Evolutionary conservation across 1,284 basidiomycete genomes (phyloP), one percentile per base, ranked within the genome.

Genomic region (Moniliophthora roreri): DNA sequence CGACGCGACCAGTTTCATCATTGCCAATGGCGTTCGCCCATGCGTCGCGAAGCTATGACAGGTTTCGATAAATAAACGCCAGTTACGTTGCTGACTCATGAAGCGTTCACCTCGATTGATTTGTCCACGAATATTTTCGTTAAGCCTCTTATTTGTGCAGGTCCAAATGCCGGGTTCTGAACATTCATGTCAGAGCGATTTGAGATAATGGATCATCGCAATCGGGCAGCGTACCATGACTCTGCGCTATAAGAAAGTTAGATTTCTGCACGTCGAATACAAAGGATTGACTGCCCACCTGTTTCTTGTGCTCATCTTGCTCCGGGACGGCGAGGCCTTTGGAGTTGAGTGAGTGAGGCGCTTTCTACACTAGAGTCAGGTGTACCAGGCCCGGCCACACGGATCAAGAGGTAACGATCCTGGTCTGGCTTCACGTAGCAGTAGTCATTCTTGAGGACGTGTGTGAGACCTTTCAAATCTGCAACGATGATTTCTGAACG

Each of bases 31-130:
- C 58, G 1, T 55, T 46, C 2, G 58, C 60, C 77, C 73, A 80
- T n/a, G 74, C 58, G 56, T 81, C 76, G 32, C 78, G 69, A 35
- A 82, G 67, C 81, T 81, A 28, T 4, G 3, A 13, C 47, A 26
- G 20, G 34, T 13, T 45, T 23, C 52, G 24, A 3, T 37, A 11
- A n/a, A 37, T 8, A 15, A 50, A 8, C 15, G n/a, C n/a, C n/a
- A 16, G 15, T 23, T 23, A 20, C 4, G 9, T 10, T 16, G 9
- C 39, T 21, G 10, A 18, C 16, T 5, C 2, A 18, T 5, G 16
- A n/a, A 3, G 15, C 15, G 18, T 44, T 15, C 44, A 58, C 57
- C 32, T 58, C 40, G 21, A 53, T 7, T 1, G 57, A 55, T 42
- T 58, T 58, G 5, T 58, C 52, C 26, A 55, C 18, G 28, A 58